Evolutionary conservation across 202 grass and related monocot genomes (phyloP), one percentile per base, ranked within the genome.

Genomic region (Carex arenaria): DNA sequence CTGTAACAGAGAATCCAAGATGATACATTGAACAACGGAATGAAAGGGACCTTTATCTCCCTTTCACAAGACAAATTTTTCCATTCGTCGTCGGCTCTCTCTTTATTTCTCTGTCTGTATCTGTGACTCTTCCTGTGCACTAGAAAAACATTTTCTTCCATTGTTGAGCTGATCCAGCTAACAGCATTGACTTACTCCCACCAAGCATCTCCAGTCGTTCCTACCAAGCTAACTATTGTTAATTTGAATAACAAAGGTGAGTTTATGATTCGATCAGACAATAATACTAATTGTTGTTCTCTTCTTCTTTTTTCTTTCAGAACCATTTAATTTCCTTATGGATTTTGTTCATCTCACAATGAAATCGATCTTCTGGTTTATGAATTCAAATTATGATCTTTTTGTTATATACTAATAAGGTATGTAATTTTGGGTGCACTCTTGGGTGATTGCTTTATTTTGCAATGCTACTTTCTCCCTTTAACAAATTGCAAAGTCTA

Each of bases 131-230:
- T 3, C 15, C 57, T 47, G 55, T 49, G 4, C 51, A 53, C 20
- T 54, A 54, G 80, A 82, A 55, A 69, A 36, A 4, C 51, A 52
- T 30, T 49, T 69, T 34, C 26, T 53, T 82, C 61, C 47, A 30
- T 67, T 65, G 63, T 28, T 82, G 80, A 82, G 43, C 80, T 69
- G 64, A 82, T 52, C 22, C 63, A 82, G 80, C 80, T 67, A 82
- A 67, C 31, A 81, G 38, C 61, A 81, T 81, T 81, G 78, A 81
- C 78, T 66, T 61, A 11, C 3, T 3, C 55, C 30, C 76, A 36
- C n/a, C 17, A 42, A 31, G 30, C 34, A 47, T 31, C 61, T 82
- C 49, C 80, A 65, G 53, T 82, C 80, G 3, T 82, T 82, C 22
- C 64, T 68, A 82, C 80, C 80, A 81, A 81, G 62, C 57, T 30